phyloP scores from a whole-genome alignment of 306 rosid genomes.

The Glycine tomentella region DNA sequence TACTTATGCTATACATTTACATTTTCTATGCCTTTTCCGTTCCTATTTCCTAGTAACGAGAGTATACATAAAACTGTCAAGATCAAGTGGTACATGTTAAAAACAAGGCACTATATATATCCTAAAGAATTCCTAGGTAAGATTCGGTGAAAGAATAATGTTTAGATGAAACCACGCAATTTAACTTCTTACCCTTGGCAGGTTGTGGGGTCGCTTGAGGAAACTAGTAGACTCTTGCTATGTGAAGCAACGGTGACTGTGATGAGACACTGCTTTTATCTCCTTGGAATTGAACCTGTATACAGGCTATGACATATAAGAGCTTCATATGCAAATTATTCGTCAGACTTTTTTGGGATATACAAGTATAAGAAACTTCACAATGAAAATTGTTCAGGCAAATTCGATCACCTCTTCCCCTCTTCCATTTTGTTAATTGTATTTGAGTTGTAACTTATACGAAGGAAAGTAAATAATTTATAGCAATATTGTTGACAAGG shows the following conservation, averaged over 20 bases:
- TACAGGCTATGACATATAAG: slow-evolving; percentile 68
- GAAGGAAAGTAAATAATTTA: slow-evolving; percentile 29
- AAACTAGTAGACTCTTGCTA: slow-evolving; percentile 88
- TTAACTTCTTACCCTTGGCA: slow-evolving; percentile 43
- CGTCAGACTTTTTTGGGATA: slow-evolving; percentile 1
- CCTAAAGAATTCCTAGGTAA: background rate
- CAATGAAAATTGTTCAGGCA: background rate
- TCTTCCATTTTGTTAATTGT: slow-evolving; percentile 10
- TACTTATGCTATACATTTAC: background rate
- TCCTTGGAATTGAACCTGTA: slow-evolving; percentile 88
- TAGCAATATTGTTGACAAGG: slow-evolving; percentile 27
- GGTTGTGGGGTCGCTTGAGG: slow-evolving; percentile 87
- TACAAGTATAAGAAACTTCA: slow-evolving; percentile 16
- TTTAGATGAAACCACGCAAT: slow-evolving; percentile 30
- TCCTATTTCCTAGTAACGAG: slow-evolving; percentile 28
- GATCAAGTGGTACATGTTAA: background rate
- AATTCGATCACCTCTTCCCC: background rate
- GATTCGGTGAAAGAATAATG: slow-evolving; percentile 25
- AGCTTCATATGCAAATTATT: slow-evolving; percentile 33
- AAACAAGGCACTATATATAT: background rate
- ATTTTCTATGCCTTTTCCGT: slow-evolving; percentile 2
- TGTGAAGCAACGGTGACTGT: slow-evolving; percentile 94
- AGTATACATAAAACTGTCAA: background rate
- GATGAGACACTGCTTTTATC: slow-evolving; percentile 89
- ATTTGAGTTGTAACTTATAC: slow-evolving; percentile 19